Conservation (phyloP, 306 rosid genomes). For the Casuarina equisetifolia region DNA sequence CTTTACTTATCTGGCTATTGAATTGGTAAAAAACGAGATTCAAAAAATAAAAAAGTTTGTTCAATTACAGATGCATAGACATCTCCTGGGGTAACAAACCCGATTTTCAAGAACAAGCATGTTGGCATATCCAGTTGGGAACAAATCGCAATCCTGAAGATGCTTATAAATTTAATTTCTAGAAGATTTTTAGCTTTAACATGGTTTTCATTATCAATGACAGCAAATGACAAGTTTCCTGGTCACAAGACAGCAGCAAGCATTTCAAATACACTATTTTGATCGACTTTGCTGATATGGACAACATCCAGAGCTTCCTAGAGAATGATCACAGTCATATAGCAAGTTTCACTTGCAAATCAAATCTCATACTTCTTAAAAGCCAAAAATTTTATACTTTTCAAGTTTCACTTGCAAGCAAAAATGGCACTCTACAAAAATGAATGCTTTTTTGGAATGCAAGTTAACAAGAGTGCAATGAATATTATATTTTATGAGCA, state of each 20-base stretch:
- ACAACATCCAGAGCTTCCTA: constrained; percentile 96
- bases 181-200: constrained; percentile 57
- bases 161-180: constrained; percentile 3
- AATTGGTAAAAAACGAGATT: neutral
- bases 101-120: neutral
- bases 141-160: neutral
- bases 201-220: constrained; percentile 92
- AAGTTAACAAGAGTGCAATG: too few species aligned
- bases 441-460: too few species aligned
- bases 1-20: neutral
- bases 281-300: constrained; percentile 83
- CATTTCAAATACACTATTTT: constrained; percentile 93
- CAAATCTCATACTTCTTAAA: constrained; percentile 21
- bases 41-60: neutral
- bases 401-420: too few species aligned
- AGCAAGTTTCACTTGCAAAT: constrained; percentile 27
- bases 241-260: constrained; percentile 98
- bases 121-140: constrained; percentile 1
- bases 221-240: constrained; percentile 79
- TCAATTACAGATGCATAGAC: neutral
- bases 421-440: too few species aligned
- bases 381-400: neutral
- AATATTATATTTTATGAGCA: too few species aligned
- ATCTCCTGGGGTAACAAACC: neutral
- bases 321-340: constrained; percentile 29